Evolutionary conservation across 1,284 basidiomycete genomes (phyloP).

Genomic region (Cryptococcus sp.): DNA sequence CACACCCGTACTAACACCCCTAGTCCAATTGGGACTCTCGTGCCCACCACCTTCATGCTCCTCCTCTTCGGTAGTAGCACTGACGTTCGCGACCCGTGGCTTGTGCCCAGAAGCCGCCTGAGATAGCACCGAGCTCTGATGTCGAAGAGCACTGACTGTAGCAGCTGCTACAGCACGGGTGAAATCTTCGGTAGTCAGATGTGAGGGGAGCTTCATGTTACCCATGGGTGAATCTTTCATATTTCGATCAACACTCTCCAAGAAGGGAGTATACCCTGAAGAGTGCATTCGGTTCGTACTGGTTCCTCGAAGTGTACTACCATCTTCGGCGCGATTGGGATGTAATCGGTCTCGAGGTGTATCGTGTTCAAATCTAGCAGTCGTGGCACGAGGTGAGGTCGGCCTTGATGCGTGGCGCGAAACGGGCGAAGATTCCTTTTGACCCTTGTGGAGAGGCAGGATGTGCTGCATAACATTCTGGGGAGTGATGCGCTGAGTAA

Average conservation of each 20-base stretch:
- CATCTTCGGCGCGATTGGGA: constrained; percentile 5
- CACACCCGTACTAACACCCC: constrained; percentile 78
- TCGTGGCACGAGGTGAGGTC: not conserved
- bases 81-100: not conserved
- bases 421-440: not conserved
- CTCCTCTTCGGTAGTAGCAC: not conserved
- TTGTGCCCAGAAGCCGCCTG: constrained; percentile 6
- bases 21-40: constrained; percentile 93
- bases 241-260: constrained; percentile 59
- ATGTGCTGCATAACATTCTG: constrained; percentile 48
- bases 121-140: constrained; percentile 51
- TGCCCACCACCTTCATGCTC: constrained; percentile 70
- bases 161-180: constrained; percentile 84
- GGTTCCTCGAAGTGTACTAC: no score
- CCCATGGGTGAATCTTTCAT: constrained; percentile 42
- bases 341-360: constrained; percentile 1
- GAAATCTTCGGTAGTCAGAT: constrained; percentile 78
- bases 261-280: constrained; percentile 58
- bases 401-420: not conserved
- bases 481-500: constrained; percentile 65
- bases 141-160: constrained; percentile 76
- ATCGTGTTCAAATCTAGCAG: not conserved
- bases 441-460: constrained; percentile 39
- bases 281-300: constrained; percentile 12
- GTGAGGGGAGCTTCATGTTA: constrained; percentile 59